phyloP scores from a whole-genome alignment of 768 basidiomycete species.

The Suillus subalutaceus region DNA sequence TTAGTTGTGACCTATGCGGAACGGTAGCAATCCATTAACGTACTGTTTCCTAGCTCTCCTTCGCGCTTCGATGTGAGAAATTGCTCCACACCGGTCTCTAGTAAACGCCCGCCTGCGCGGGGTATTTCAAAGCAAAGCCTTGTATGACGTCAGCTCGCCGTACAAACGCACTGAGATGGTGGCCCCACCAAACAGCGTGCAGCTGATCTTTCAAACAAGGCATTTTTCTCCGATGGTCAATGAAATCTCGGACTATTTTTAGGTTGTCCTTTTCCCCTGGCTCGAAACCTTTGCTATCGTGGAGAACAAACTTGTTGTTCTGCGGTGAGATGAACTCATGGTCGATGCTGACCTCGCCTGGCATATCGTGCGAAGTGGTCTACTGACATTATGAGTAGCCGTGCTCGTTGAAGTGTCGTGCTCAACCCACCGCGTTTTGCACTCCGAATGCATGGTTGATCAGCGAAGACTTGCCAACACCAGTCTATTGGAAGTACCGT shows the following conservation, averaged over 20 bases:
- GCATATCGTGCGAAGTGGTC: neutral
- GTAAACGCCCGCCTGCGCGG: neutral
- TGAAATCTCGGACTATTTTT: conserved; percentile 15
- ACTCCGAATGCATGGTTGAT: neutral
- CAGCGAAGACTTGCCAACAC: neutral
- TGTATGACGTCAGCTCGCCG: neutral
- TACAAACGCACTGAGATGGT: neutral
- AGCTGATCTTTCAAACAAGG: neutral
- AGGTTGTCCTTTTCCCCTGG: conserved; percentile 13
- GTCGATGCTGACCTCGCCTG: conserved; percentile 14
- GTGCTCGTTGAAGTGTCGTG: neutral
- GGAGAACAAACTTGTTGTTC: conserved; percentile 17
- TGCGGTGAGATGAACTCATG: conserved; percentile 15
- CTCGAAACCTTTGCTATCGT: conserved; percentile 23
- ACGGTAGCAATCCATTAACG: neutral
- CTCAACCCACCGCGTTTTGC: neutral
- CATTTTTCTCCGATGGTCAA: conserved; percentile 2
- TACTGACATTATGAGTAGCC: neutral
- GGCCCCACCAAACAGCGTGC: neutral
- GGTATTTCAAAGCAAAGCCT: conserved; percentile 4
- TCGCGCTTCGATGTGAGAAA: neutral
- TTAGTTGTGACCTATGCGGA: neutral
- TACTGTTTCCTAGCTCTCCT: neutral
- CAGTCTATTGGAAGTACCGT: neutral
- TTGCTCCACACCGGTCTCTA: neutral